Percentiles rank a stretch among this genome's conserved stretches.
Evolutionary conservation across 768 basidiomycete species (phyloP).

Genomic region (Xerocomellus dryophilus): DNA sequence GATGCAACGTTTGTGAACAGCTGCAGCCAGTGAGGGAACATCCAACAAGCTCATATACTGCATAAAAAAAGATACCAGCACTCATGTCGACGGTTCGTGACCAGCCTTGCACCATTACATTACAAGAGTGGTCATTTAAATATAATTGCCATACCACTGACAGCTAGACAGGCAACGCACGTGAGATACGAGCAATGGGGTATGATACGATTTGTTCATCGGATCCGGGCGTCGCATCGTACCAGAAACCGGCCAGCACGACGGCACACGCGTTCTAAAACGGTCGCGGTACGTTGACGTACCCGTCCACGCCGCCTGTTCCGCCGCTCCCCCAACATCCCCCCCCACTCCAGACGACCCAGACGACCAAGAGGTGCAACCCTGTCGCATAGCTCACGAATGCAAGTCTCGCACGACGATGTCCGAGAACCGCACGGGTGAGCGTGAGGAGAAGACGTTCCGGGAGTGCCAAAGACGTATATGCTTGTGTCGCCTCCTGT

Average conservation of each 20-base stretch:
- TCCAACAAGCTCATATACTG: too few species aligned
- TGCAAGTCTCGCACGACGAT: constrained; percentile 82
- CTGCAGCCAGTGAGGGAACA: too few species aligned
- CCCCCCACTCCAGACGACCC: constrained; percentile 53
- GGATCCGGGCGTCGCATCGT: background rate
- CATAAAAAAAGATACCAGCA: too few species aligned
- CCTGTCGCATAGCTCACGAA: constrained; percentile 85
- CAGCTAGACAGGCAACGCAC: too few species aligned
- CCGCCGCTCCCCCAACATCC: constrained; percentile 61
- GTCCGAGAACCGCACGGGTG: constrained; percentile 83
- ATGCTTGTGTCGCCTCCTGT: constrained; percentile 93
- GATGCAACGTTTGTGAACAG: too few species aligned
- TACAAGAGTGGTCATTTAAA: too few species aligned
- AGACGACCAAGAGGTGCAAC: constrained; percentile 79
- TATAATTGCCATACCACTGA: too few species aligned
- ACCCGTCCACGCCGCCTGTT: background rate
- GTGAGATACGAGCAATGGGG: background rate
- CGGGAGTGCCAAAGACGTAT: constrained; percentile 85
- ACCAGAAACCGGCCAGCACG: background rate
- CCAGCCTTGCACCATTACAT: too few species aligned
- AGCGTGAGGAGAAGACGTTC: constrained; percentile 85
- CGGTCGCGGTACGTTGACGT: constrained; percentile 15
- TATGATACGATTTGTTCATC: background rate
- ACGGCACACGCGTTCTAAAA: constrained; percentile 5
- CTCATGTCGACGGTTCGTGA: too few species aligned